phyloP scores from a whole-genome alignment of 768 basidiomycete species.

The Hypholoma sublateritium region DNA sequence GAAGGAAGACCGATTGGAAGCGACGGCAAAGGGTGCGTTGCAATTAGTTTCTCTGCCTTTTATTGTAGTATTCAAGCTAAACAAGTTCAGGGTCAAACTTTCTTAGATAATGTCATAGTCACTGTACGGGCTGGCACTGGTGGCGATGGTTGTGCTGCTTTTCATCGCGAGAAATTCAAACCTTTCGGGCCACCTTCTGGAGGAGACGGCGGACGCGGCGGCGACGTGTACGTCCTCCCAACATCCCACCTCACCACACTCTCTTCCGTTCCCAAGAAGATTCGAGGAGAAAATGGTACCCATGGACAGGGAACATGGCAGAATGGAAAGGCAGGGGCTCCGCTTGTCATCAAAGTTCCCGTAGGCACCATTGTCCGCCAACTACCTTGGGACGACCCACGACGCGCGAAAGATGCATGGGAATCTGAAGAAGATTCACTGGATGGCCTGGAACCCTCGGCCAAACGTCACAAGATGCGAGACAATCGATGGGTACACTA shows the following conservation, averaged over 20 bases:
- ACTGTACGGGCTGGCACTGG: conserved; percentile 81
- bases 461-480: conserved; percentile 59
- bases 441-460: conserved; percentile 43
- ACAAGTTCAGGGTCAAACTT: conserved; percentile 65
- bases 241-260: conserved; percentile 78
- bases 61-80: conserved; percentile 6
- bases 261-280: conserved; percentile 64
- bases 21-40: conserved; percentile 62
- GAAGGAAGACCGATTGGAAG: conserved; percentile 73
- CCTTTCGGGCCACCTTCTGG: conserved; percentile 89
- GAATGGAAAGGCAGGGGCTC: conserved; percentile 74
- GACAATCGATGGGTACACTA: conserved; percentile 80
- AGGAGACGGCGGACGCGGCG: conserved; percentile 89
- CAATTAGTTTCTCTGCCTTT: background rate
- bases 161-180: conserved; percentile 86
- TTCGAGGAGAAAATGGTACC: conserved; percentile 64
- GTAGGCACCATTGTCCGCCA: conserved; percentile 88
- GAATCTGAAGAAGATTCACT: conserved; percentile 68
- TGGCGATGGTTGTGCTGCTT: conserved; percentile 90
- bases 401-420: conserved; percentile 67
- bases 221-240: conserved; percentile 83
- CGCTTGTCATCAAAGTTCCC: conserved; percentile 79
- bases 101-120: conserved; percentile 82
- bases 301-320: conserved; percentile 86
- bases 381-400: conserved; percentile 63